A percentile compares a stretch with the other conserved stretches of the same genome.
Conservation (phyloP, 257 asterid species). For the Leonotis leonurus region DNA sequence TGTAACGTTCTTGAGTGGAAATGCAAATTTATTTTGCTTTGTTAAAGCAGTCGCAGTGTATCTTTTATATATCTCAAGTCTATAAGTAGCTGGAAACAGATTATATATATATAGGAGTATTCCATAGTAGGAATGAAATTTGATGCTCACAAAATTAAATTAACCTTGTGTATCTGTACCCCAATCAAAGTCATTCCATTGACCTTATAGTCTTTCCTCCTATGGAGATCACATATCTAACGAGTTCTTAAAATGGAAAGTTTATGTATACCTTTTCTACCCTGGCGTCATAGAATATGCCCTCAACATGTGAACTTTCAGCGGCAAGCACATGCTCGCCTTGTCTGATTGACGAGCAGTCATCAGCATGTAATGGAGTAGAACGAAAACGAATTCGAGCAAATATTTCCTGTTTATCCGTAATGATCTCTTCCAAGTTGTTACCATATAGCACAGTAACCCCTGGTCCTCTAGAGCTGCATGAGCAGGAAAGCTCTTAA, state of each 20-base stretch:
- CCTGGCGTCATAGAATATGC: slow-evolving; percentile 30
- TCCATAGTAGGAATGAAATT: not conserved
- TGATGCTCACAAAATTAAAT: not conserved
- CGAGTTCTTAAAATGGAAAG: not conserved
- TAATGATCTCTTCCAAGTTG: slow-evolving; percentile 21
- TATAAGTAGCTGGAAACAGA: not conserved
- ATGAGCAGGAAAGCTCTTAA: not conserved
- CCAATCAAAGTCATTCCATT: not conserved
- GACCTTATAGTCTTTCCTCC: slow-evolving; percentile 11
- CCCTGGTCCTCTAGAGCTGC: slow-evolving; percentile 40
- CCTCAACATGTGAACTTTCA: slow-evolving; percentile 13
- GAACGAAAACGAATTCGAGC: slow-evolving; percentile 48
- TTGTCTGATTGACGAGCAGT: slow-evolving; percentile 35
- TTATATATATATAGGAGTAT: not conserved
- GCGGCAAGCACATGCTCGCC: slow-evolving; percentile 40
- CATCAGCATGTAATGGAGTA: slow-evolving; percentile 43
- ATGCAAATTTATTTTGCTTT: not conserved
- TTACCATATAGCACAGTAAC: slow-evolving; percentile 31
- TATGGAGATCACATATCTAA: not conserved
- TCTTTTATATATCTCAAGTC: not conserved
- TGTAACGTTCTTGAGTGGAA: not conserved
- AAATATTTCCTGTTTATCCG: slow-evolving; percentile 34
- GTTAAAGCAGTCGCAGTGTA: not conserved
- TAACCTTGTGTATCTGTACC: not conserved
- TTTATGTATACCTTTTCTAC: slow-evolving; percentile 32